Conservation (phyloP, 2,329 filamentous ascomycete genomes). For the Beauveria sp. region DNA sequence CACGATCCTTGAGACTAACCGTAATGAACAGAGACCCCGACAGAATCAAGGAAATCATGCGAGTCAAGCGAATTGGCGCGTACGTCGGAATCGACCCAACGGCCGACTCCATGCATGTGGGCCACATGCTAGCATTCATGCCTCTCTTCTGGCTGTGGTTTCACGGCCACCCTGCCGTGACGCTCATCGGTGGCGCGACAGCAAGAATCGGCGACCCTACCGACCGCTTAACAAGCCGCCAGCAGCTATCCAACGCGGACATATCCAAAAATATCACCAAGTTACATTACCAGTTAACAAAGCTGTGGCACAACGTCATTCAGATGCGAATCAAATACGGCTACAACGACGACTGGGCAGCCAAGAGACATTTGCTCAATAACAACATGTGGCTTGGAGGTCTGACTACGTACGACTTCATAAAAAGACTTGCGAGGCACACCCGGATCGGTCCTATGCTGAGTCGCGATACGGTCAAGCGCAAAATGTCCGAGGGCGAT, state of each 20-base stretch:
- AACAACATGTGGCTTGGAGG: constrained; percentile 79
- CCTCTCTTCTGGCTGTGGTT: constrained; percentile 78
- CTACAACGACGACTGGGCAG: constrained; percentile 54
- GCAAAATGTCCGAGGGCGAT: constrained; percentile 73
- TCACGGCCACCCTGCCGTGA: constrained; percentile 61
- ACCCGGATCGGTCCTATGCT: constrained; percentile 82
- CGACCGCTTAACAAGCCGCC: constrained; percentile 55
- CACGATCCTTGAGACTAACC: background rate
- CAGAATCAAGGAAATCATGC: constrained; percentile 56
- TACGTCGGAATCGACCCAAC: constrained; percentile 83
- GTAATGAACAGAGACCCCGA: constrained; percentile 31
- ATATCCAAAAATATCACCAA: constrained; percentile 58
- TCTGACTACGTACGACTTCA: constrained; percentile 63
- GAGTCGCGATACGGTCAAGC: constrained; percentile 78
- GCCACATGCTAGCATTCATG: constrained; percentile 76
- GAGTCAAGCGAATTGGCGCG: constrained; percentile 56
- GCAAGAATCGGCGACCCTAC: constrained; percentile 74
- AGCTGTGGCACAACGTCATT: constrained; percentile 68
- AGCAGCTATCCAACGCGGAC: constrained; percentile 41
- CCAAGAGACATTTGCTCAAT: constrained; percentile 63
- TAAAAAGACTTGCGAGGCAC: constrained; percentile 63
- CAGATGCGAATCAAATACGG: constrained; percentile 56
- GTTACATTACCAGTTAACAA: constrained; percentile 62
- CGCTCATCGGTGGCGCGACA: constrained; percentile 66
- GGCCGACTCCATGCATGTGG: constrained; percentile 69